phyloP scores from a whole-genome alignment of 2,329 filamentous ascomycete genomes.

The Pseudohalonectria lignicola region DNA sequence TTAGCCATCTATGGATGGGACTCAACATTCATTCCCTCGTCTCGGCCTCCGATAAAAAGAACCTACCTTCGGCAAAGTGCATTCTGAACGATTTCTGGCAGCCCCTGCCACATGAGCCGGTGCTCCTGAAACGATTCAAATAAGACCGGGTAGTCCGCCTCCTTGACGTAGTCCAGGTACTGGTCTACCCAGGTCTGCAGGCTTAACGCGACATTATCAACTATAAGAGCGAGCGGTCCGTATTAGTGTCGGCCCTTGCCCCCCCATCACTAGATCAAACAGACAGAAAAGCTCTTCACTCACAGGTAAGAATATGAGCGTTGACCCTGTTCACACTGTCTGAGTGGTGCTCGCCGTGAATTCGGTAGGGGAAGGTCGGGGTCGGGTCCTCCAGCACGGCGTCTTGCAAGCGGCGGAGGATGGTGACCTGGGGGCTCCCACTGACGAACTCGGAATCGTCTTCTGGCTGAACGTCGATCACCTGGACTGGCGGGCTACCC shows the following conservation, averaged over 20 bases:
- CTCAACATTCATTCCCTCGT: too few relatives aligned
- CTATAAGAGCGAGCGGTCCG: too few relatives aligned
- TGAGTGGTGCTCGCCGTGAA: constrained; percentile 10
- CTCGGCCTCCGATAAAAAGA: too few relatives aligned
- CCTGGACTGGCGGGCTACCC: constrained; percentile 32
- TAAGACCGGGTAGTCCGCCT: constrained; percentile 20
- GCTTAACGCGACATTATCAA: constrained; percentile 29
- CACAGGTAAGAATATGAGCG: neutral
- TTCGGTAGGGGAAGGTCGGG: constrained; percentile 32
- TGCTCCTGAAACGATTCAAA: constrained; percentile 32
- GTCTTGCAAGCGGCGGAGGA: constrained; percentile 9
- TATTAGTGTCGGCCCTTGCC: too few relatives aligned
- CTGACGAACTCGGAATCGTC: constrained; percentile 15
- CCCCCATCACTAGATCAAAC: too few relatives aligned
- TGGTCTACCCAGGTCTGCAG: constrained; percentile 39
- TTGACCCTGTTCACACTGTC: constrained; percentile 2
- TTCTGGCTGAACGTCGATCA: constrained; percentile 26
- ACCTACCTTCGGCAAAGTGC: constrained; percentile 13
- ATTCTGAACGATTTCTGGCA: constrained; percentile 37
- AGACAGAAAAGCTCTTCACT: too few relatives aligned
- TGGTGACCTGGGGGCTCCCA: constrained; percentile 10
- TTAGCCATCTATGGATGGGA: too few relatives aligned
- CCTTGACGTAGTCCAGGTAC: constrained; percentile 30
- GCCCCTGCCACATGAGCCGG: constrained; percentile 36
- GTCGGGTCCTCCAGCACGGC: constrained; percentile 27